These are phyloP conservation scores for Verticillium nubilum DNA, from an alignment of 2,329 filamentous ascomycete species.

Conservation along the genomic window DNA sequence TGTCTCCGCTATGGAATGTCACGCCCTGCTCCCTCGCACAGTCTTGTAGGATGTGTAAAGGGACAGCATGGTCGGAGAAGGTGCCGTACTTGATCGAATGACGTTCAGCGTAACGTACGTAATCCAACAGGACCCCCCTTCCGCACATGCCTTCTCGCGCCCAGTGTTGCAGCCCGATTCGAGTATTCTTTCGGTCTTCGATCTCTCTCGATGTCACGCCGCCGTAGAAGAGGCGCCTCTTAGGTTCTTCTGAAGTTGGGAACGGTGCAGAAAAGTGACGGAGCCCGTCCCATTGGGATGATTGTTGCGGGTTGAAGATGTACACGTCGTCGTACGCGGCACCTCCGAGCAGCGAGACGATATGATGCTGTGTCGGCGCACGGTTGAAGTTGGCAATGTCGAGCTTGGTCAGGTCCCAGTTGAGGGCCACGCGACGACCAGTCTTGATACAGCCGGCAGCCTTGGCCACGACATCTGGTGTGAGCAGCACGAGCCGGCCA, in stretches of 20 bases:
- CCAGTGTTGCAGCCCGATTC: slow-evolving; percentile 44
- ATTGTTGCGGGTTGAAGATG: slow-evolving; percentile 44
- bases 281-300: slow-evolving; percentile 46
- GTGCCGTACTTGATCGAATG: slow-evolving; percentile 31
- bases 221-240: slow-evolving; percentile 40
- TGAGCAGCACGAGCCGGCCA: slow-evolving; percentile 44
- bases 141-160: slow-evolving; percentile 40
- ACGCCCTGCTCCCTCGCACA: slow-evolving; percentile 33
- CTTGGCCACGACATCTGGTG: slow-evolving; percentile 42
- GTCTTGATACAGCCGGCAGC: slow-evolving; percentile 46
- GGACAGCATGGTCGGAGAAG: slow-evolving; percentile 33
- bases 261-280: slow-evolving; percentile 41
- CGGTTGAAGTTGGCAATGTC: slow-evolving; percentile 49
- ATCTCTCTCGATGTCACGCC: slow-evolving; percentile 41
- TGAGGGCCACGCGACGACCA: slow-evolving; percentile 44
- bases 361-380: slow-evolving; percentile 42
- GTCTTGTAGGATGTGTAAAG: slow-evolving; percentile 18
- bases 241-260: slow-evolving; percentile 21
- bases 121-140: slow-evolving; percentile 47
- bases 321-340: slow-evolving; percentile 44
- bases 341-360: slow-evolving; percentile 41
- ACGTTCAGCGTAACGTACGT: slow-evolving; percentile 35
- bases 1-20: slow-evolving; percentile 40
- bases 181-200: slow-evolving; percentile 30
- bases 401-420: slow-evolving; percentile 51